A percentile compares a stretch with the other conserved stretches of the same genome.
Conservation (phyloP, 2,329 filamentous ascomycete genomes). For the Neocatenulostroma microsporum region DNA sequence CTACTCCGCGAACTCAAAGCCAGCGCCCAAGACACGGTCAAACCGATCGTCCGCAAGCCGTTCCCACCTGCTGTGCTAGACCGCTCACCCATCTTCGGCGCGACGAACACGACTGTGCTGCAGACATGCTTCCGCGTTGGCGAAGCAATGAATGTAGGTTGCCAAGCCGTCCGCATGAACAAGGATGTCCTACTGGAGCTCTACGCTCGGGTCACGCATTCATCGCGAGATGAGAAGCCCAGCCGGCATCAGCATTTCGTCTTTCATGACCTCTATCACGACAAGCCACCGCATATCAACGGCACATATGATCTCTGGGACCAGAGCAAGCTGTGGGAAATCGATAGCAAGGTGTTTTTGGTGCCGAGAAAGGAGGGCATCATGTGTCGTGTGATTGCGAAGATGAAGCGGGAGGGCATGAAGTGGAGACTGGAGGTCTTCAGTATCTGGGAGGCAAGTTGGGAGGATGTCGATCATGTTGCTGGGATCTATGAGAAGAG, state of each 20-base stretch:
- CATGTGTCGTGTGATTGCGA: conserved; percentile 44
- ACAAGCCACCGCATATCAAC: conserved; percentile 48
- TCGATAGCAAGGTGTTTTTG: conserved; percentile 38
- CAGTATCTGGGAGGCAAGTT: conserved; percentile 46
- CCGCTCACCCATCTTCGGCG: conserved; percentile 47
- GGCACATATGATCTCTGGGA: conserved; percentile 43
- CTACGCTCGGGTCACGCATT: conserved; percentile 54
- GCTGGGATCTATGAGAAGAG: conserved; percentile 35
- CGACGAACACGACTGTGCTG: conserved; percentile 42
- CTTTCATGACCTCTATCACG: conserved; percentile 56
- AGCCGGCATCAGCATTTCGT: conserved; percentile 53
- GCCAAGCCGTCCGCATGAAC: conserved; percentile 40
- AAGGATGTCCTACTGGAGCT: conserved; percentile 51
- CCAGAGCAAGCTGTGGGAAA: conserved; percentile 37
- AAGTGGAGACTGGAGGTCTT: conserved; percentile 41
- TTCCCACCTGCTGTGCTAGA: conserved; percentile 47
- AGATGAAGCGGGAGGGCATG: conserved; percentile 38
- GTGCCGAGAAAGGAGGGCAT: conserved; percentile 17
- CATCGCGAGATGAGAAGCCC: conserved; percentile 42
- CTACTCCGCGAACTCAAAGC: conserved; percentile 13
- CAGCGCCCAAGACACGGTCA: conserved; percentile 12
- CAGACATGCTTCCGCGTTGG: conserved; percentile 58
- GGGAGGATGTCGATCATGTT: conserved; percentile 48
- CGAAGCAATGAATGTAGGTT: conserved; percentile 49
- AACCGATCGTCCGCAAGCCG: conserved; percentile 44